Conservation (phyloP, 2,329 filamentous ascomycete species). For the Fusarium musae region DNA sequence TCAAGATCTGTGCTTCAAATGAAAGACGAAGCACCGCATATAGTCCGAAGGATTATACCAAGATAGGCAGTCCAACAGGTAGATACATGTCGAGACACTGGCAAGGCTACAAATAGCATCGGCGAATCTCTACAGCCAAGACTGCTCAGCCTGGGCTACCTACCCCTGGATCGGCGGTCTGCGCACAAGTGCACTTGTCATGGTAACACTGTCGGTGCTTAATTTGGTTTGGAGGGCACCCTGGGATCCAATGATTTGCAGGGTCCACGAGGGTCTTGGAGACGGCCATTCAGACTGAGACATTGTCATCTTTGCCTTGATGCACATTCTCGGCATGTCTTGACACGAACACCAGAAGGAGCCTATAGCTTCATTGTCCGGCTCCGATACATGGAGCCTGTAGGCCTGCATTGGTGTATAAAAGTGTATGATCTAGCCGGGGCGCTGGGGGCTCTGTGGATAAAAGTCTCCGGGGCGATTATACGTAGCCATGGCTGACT, state of each 20-base stretch:
- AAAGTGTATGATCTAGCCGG: conserved; percentile 10
- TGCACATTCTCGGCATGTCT: conserved; percentile 10
- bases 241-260: conserved; percentile 38
- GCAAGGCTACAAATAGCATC: conserved; percentile 31
- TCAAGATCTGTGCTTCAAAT: conserved; percentile 1
- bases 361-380: conserved; percentile 6
- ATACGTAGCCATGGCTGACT: conserved; percentile 25
- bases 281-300: conserved; percentile 16
- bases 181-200: conserved; percentile 28
- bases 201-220: conserved; percentile 37
- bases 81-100: background rate
- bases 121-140: conserved; percentile 41
- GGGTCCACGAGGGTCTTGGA: conserved; percentile 35
- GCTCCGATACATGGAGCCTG: conserved; percentile 5
- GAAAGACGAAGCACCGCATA: conserved; percentile 22
- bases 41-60: conserved; percentile 17
- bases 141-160: conserved; percentile 26
- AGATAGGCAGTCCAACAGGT: conserved; percentile 24
- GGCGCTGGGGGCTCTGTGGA: conserved; percentile 32
- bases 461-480: conserved; percentile 30
- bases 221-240: conserved; percentile 33
- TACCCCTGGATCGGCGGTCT: conserved; percentile 43
- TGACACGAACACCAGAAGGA: conserved; percentile 14
- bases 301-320: conserved; percentile 11
- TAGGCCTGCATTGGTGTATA: conserved; percentile 8